Evolutionary conservation across 208 protist genomes (phyloP).

Genomic region (Polymyxa betae): DNA sequence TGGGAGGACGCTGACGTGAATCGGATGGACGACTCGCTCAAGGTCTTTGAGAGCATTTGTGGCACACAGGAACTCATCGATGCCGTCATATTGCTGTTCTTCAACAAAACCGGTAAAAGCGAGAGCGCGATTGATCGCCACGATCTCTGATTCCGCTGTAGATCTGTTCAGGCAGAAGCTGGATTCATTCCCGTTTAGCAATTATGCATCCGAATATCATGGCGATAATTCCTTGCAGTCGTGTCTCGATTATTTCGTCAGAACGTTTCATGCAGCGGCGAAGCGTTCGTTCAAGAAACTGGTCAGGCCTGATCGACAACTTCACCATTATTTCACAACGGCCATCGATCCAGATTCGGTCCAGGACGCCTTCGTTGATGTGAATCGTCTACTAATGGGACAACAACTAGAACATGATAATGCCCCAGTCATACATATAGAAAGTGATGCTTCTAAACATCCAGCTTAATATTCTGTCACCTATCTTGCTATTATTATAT

Average conservation of each 20-base stretch:
- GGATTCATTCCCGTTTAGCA: not conserved
- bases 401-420: no score
- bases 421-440: no score
- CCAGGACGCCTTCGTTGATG: not conserved
- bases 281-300: not conserved
- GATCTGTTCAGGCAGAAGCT: slow-evolving; percentile 19
- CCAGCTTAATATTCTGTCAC: no score
- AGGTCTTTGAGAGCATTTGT: not conserved
- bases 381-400: not conserved
- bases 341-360: slow-evolving; percentile 30
- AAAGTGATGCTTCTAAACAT: no score
- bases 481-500: no score
- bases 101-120: slow-evolving; percentile 30
- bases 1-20: slow-evolving; percentile 28
- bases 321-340: not conserved
- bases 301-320: not conserved
- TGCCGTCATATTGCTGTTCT: not conserved
- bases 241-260: not conserved
- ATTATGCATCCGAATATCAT: not conserved
- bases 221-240: slow-evolving; percentile 28
- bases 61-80: not conserved
- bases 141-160: not conserved
- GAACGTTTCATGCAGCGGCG: not conserved
- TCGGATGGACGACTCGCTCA: slow-evolving; percentile 3
- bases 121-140: not conserved